These are phyloP conservation scores for Leptographium wingfieldii DNA, from an alignment of 2,329 filamentous ascomycete species.

Conservation along the genomic window DNA sequence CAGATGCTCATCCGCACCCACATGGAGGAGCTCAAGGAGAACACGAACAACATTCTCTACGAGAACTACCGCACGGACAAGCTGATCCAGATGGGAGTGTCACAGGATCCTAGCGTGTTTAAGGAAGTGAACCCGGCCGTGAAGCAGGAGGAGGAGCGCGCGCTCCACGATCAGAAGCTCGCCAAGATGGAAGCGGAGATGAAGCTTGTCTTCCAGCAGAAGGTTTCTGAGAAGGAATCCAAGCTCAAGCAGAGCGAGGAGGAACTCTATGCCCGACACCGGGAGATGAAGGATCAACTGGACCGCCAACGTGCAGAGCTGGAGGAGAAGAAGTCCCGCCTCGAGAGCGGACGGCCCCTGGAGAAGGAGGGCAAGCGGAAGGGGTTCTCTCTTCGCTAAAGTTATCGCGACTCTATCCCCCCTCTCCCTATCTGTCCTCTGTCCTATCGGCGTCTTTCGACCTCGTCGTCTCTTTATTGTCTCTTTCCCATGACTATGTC, in stretches of 20 bases:
- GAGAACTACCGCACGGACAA: conserved; percentile 99
- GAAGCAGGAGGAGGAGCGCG: conserved; percentile 98
- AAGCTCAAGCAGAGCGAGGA: conserved; percentile 99
- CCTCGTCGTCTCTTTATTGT: conserved; percentile 13
- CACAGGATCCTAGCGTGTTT: conserved; percentile 97
- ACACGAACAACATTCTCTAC: conserved; percentile 92
- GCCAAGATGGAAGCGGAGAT: conserved; percentile 99
- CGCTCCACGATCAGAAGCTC: conserved; percentile 97
- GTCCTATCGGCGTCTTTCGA: neutral
- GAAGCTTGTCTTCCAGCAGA: conserved; percentile 99
- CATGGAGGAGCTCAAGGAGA: conserved; percentile 99
- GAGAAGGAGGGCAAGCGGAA: conserved; percentile 99
- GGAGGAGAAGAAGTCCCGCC: conserved; percentile 93
- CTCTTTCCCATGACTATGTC: conserved; percentile 34
- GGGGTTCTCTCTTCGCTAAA: conserved; percentile 95
- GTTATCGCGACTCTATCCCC: conserved; percentile 5
- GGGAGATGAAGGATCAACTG: conserved; percentile 99
- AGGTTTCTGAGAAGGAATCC: conserved; percentile 98
- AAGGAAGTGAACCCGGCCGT: conserved; percentile 99
- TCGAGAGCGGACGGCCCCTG: conserved; percentile 90
- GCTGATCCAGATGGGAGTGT: conserved; percentile 95
- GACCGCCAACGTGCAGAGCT: conserved; percentile 89
- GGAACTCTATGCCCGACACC: conserved; percentile 92
- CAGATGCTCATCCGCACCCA: conserved; percentile 99
- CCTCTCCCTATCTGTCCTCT: neutral